These are phyloP conservation scores for Mycena latifolia DNA, from an alignment of 768 basidiomycete species.

Conservation along the genomic window DNA sequence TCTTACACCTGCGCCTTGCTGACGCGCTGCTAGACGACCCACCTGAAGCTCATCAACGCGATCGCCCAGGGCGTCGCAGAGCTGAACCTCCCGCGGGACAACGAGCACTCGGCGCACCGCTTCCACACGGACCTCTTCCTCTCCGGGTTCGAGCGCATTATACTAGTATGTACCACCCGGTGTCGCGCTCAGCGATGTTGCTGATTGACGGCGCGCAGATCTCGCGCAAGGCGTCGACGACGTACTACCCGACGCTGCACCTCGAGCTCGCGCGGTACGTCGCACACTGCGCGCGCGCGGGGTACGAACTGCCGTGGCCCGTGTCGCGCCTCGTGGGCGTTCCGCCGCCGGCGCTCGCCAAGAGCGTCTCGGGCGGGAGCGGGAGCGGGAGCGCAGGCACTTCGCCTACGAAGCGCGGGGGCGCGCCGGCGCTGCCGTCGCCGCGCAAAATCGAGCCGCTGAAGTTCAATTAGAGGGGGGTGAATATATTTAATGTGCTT, in stretches of 20 bases:
- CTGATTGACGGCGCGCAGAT: slow-evolving; percentile 63
- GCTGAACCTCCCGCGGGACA: slow-evolving; percentile 73
- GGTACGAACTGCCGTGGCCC: slow-evolving; percentile 85
- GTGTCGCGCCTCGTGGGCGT: slow-evolving; percentile 83
- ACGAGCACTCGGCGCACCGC: slow-evolving; percentile 81
- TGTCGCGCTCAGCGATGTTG: neutral
- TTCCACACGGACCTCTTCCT: slow-evolving; percentile 92
- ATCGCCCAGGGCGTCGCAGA: slow-evolving; percentile 76
- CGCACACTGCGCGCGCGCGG: slow-evolving; percentile 69
- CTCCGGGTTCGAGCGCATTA: slow-evolving; percentile 91
- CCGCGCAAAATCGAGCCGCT: slow-evolving; percentile 31
- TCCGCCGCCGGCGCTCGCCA: slow-evolving; percentile 76
- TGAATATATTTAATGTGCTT: slow-evolving; percentile 2
- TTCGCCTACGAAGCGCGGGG: slow-evolving; percentile 30
- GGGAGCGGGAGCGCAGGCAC: slow-evolving; percentile 28
- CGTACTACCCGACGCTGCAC: slow-evolving; percentile 95
- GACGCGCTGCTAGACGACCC: slow-evolving; percentile 72
- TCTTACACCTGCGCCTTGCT: neutral
- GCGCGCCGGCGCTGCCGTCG: slow-evolving; percentile 24
- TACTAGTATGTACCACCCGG: slow-evolving; percentile 67
- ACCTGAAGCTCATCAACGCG: slow-evolving; percentile 89
- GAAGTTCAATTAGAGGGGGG: slow-evolving; percentile 19
- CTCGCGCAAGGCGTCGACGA: slow-evolving; percentile 92
- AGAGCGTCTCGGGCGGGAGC: slow-evolving; percentile 38
- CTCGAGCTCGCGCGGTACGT: slow-evolving; percentile 94